Evolutionary conservation across 192 early-diverging fungal species (phyloP), one percentile per base, ranked within the genome.

Genomic region (Lobosporangium transversale): DNA sequence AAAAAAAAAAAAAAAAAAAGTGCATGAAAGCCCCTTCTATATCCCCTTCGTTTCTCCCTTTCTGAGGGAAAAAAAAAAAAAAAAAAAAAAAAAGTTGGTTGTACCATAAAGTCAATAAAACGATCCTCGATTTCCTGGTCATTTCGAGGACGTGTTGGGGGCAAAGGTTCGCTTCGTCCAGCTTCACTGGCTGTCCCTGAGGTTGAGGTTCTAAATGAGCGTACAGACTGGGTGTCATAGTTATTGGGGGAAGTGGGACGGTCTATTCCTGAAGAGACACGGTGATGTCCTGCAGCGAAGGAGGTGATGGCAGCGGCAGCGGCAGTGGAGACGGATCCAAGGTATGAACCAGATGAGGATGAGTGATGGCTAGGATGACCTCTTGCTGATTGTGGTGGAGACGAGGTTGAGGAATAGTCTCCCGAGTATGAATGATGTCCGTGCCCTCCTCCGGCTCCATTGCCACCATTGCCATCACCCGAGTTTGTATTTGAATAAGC

Each of bases 91-190:
- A n/a, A n/a, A n/a, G n/a, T n/a, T n/a, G n/a, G n/a, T n/a, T n/a
- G n/a, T 83, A 85, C 86, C 80, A 88, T 79, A 79, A 88, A 82
- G 45, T 86, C 81, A 40, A 85, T 79, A 70, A 88, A 88, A 29
- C 82, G 57, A 44, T 75, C 68, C 42, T 88, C 83, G 37, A 88
- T 79, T 52, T 86, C 83, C 58, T 76, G 66, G 63, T 85, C 87
- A 27, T 78, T 67, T 21, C 59, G 58, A 18, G 73, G 73, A 36
- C 73, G 73, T 18, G 73, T 36, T 44, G 58, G 44, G 5, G 65
- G 56, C 53, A 67, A 56, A 35, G 27, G 52, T 31, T 76, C 64
- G 8, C 42, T 33, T 11, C 65, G 50, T 24, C 73, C 73, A 47
- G 64, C 73, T 36, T 76, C 73, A 27, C 73, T 76, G 2, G 54